Evolutionary conservation across 2,329 filamentous ascomycete species (phyloP).

Genomic region (Ascochyta clinopodiicola): DNA sequence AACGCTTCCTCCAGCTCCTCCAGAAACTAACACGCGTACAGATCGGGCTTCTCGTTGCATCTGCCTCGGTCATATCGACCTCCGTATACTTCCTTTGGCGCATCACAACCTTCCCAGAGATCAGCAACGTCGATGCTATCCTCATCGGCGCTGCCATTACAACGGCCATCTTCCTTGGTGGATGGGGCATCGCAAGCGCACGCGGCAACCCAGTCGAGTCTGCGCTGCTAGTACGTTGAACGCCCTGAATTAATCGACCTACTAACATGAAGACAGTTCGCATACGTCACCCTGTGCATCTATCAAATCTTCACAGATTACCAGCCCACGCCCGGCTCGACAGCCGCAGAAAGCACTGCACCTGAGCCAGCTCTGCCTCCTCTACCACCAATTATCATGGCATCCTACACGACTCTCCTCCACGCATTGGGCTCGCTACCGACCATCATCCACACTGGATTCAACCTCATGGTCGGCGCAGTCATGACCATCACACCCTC

Average conservation of each 20-base stretch:
- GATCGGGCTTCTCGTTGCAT: constrained; percentile 87
- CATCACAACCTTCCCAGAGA: constrained; percentile 89
- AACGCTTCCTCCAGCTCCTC: not conserved
- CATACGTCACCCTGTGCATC: constrained; percentile 96
- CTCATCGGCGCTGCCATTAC: constrained; percentile 93
- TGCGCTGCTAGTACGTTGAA: constrained; percentile 69
- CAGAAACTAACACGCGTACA: constrained; percentile 53
- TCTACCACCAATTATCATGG: constrained; percentile 97
- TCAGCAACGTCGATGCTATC: constrained; percentile 89
- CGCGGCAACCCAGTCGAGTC: constrained; percentile 95
- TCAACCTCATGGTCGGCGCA: constrained; percentile 87
- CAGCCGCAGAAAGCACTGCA: constrained; percentile 59
- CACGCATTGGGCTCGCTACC: constrained; percentile 85
- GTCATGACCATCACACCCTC: constrained; percentile 95
- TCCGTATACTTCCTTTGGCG: constrained; percentile 97
- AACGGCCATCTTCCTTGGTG: constrained; percentile 88
- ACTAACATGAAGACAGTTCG: constrained; percentile 62
- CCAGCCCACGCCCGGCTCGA: constrained; percentile 71
- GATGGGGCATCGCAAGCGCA: constrained; percentile 91
- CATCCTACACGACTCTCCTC: constrained; percentile 90
- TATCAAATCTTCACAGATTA: constrained; percentile 99
- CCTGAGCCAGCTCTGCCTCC: constrained; percentile 87
- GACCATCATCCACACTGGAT: constrained; percentile 79
- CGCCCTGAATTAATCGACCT: not conserved
- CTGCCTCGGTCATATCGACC: constrained; percentile 89